Conservation (phyloP, 768 basidiomycete genomes). For the Lepiota venenata region DNA sequence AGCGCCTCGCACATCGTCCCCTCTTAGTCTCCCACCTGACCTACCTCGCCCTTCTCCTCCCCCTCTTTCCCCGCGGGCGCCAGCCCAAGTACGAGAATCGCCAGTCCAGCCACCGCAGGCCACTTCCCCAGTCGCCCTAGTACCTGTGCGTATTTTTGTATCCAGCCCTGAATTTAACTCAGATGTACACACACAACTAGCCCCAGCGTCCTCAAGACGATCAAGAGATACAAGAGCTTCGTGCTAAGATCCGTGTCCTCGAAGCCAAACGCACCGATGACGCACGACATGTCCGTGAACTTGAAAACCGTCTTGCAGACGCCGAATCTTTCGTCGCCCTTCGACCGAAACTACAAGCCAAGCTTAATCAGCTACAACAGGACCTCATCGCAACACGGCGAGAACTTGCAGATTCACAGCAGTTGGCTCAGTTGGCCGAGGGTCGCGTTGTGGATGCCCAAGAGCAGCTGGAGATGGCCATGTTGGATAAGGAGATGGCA, state of each 20-base stretch:
- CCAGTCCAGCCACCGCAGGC: constrained; percentile 22
- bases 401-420: constrained; percentile 72
- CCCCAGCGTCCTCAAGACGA: constrained; percentile 40
- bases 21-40: constrained; percentile 33
- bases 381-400: constrained; percentile 76
- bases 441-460: constrained; percentile 69
- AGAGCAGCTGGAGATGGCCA: constrained; percentile 92
- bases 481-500: constrained; percentile 95
- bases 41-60: constrained; percentile 17
- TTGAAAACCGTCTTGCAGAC: constrained; percentile 82
- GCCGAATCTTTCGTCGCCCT: constrained; percentile 81
- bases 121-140: constrained; percentile 25
- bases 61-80: constrained; percentile 13
- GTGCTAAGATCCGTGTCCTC: constrained; percentile 78
- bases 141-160: constrained; percentile 18
- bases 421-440: constrained; percentile 71
- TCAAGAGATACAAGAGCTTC: constrained; percentile 72
- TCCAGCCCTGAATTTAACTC: constrained; percentile 7
- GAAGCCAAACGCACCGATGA: constrained; percentile 90
- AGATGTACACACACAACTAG: not conserved
- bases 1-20: constrained; percentile 31
- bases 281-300: constrained; percentile 74
- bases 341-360: constrained; percentile 89
- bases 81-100: constrained; percentile 15
- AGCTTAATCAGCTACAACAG: constrained; percentile 75